Evolutionary conservation across 2,329 filamentous ascomycete genomes (phyloP).

Genomic region (Calonectria naviculata): DNA sequence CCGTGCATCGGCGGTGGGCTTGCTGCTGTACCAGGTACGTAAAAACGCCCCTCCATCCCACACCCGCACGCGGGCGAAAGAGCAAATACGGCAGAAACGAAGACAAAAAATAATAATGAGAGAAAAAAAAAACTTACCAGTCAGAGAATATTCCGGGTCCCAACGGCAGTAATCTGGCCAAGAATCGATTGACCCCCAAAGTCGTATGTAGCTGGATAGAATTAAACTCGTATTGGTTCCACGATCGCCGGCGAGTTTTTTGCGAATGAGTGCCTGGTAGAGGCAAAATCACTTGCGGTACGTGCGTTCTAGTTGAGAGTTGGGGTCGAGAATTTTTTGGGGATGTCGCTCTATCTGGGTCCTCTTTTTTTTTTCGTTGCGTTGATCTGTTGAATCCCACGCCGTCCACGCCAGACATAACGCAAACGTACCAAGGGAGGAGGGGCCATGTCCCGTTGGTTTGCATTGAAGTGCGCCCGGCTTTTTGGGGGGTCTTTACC

Average conservation of each 20-base stretch:
- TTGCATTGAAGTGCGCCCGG: constrained; percentile 21
- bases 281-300: background rate
- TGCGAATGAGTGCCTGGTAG: background rate
- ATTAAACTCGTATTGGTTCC: background rate
- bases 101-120: background rate
- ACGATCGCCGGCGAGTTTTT: background rate
- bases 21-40: constrained; percentile 5
- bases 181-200: background rate
- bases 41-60: constrained; percentile 15
- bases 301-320: constrained; percentile 32
- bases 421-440: constrained; percentile 12
- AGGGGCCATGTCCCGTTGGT: constrained; percentile 23
- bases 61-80: background rate
- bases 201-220: background rate
- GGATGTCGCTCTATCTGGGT: constrained; percentile 37
- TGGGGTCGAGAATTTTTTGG: constrained; percentile 43
- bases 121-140: constrained; percentile 1
- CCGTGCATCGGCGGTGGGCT: constrained; percentile 20
- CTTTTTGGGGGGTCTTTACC: background rate
- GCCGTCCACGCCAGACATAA: constrained; percentile 6
- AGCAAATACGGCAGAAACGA: constrained; percentile 1
- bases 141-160: background rate
- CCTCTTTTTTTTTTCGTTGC: constrained; percentile 38
- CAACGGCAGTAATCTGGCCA: background rate
- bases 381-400: constrained; percentile 45